A percentile compares a stretch with the other conserved stretches of the same genome.
These are phyloP conservation scores for Candida patagonica DNA, from an alignment of 805 yeast species.

Conservation along the genomic window DNA sequence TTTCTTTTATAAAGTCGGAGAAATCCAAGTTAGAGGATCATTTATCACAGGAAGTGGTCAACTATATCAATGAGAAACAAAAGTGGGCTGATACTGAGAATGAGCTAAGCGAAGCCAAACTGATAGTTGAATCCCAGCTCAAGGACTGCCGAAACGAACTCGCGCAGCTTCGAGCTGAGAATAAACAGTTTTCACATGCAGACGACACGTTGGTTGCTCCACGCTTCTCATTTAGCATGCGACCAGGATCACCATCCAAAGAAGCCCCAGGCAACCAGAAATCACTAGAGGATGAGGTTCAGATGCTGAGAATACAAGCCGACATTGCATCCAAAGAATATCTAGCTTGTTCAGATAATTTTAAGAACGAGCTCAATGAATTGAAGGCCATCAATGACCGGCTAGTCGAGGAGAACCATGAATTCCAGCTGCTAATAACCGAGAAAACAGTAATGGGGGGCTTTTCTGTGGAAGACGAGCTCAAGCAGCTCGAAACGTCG, in stretches of 20 bases:
- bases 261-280: constrained; percentile 6
- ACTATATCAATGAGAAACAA: constrained; percentile 20
- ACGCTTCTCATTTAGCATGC: constrained; percentile 8
- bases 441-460: constrained; percentile 25
- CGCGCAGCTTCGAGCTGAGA: not conserved
- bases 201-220: constrained; percentile 7
- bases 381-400: constrained; percentile 18
- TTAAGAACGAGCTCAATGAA: constrained; percentile 21
- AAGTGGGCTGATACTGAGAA: constrained; percentile 22
- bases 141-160: not conserved
- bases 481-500: constrained; percentile 10
- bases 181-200: not conserved
- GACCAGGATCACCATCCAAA: not conserved
- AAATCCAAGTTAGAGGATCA: constrained; percentile 20
- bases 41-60: constrained; percentile 22
- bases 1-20: constrained; percentile 13
- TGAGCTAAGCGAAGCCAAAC: constrained; percentile 8
- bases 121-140: not conserved
- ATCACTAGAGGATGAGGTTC: constrained; percentile 15
- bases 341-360: constrained; percentile 18
- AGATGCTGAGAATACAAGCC: constrained; percentile 21
- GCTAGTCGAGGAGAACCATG: constrained; percentile 28
- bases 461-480: constrained; percentile 17
- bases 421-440: constrained; percentile 26
- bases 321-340: constrained; percentile 25